Percentiles rank a stretch among this genome's conserved stretches.
Evolutionary conservation across 2,329 filamentous ascomycete genomes (phyloP).

Genomic region (Ascochyta viciae-villosae): DNA sequence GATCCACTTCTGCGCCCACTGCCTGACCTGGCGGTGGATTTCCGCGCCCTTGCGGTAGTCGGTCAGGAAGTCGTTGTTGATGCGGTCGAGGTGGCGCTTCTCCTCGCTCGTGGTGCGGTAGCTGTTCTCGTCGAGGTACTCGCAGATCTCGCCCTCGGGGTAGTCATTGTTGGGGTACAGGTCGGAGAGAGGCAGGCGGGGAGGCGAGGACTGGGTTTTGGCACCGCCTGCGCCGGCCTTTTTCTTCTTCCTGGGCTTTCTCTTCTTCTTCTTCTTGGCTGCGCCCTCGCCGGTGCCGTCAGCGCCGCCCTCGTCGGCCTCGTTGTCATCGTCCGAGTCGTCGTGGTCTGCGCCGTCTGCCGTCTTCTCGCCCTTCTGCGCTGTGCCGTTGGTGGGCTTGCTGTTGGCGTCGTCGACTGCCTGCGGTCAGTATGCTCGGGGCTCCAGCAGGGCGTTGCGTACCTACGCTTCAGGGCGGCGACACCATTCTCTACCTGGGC

Average conservation of each 20-base stretch:
- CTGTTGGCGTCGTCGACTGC: constrained; percentile 48
- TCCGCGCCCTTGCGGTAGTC: constrained; percentile 88
- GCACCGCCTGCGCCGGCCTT: constrained; percentile 57
- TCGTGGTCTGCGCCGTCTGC: constrained; percentile 58
- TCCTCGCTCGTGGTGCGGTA: constrained; percentile 84
- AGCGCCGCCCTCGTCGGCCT: constrained; percentile 56
- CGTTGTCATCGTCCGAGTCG: constrained; percentile 63
- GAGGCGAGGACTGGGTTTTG: constrained; percentile 78
- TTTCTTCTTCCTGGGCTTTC: constrained; percentile 77
- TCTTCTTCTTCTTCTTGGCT: constrained; percentile 84
- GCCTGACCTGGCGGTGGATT: constrained; percentile 85
- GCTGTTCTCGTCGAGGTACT: constrained; percentile 78
- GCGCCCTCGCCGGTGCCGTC: constrained; percentile 46
- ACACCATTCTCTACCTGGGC: constrained; percentile 47
- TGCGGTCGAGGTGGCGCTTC: constrained; percentile 80
- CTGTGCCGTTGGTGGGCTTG: constrained; percentile 39
- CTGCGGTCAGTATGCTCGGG: constrained; percentile 7
- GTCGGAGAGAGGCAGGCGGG: constrained; percentile 74
- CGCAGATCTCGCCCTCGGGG: constrained; percentile 78
- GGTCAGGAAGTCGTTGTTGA: constrained; percentile 78
- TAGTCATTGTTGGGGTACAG: constrained; percentile 77
- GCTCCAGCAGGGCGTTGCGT: constrained; percentile 14
- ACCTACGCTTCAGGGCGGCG: constrained; percentile 46
- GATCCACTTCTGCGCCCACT: constrained; percentile 81
- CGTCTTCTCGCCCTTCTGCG: constrained; percentile 47